phyloP scores from a whole-genome alignment of 495 filamentous ascomycete genomes.

The Penicillium lagena region DNA sequence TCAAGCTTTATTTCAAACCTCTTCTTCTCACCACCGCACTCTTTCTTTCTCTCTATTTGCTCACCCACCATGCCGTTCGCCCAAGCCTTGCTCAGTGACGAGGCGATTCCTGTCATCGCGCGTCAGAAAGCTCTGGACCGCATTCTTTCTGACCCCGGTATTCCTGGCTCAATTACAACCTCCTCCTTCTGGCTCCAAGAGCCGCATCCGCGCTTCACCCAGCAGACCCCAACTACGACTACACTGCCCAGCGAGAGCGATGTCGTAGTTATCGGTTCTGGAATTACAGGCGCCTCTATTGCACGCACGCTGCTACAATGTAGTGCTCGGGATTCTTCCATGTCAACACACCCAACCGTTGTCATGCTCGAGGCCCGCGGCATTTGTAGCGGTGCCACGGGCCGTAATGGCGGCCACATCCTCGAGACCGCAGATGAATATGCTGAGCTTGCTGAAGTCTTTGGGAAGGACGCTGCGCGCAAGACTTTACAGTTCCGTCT shows the following conservation, averaged over 20 bases:
- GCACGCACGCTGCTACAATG: slow-evolving; percentile 53
- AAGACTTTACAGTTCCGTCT: slow-evolving; percentile 23
- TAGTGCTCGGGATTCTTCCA: background rate
- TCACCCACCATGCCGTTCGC: slow-evolving; percentile 18
- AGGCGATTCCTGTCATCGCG: slow-evolving; percentile 6
- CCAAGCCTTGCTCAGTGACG: slow-evolving; percentile 11
- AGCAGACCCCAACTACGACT: slow-evolving; percentile 48
- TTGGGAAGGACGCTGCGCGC: slow-evolving; percentile 19
- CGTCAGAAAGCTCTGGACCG: slow-evolving; percentile 22
- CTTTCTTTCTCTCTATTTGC: no score
- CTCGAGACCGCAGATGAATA: slow-evolving; percentile 24
- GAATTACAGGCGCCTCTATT: slow-evolving; percentile 63
- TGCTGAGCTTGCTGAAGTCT: slow-evolving; percentile 11
- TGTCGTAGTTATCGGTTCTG: slow-evolving; percentile 66
- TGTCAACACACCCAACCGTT: slow-evolving; percentile 27
- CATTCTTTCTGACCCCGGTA: slow-evolving; percentile 21
- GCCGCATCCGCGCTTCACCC: slow-evolving; percentile 46
- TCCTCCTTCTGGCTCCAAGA: slow-evolving; percentile 68
- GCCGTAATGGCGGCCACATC: slow-evolving; percentile 46
- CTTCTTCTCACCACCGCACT: no score
- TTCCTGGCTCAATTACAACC: slow-evolving; percentile 44
- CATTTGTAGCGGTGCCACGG: slow-evolving; percentile 76
- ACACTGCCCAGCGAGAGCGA: slow-evolving; percentile 53
- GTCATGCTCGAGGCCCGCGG: slow-evolving; percentile 76
- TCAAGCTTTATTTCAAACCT: background rate